These are phyloP conservation scores for Paramecium bursaria DNA, from an alignment of 73 alveolate genomes.

Conservation along the genomic window DNA sequence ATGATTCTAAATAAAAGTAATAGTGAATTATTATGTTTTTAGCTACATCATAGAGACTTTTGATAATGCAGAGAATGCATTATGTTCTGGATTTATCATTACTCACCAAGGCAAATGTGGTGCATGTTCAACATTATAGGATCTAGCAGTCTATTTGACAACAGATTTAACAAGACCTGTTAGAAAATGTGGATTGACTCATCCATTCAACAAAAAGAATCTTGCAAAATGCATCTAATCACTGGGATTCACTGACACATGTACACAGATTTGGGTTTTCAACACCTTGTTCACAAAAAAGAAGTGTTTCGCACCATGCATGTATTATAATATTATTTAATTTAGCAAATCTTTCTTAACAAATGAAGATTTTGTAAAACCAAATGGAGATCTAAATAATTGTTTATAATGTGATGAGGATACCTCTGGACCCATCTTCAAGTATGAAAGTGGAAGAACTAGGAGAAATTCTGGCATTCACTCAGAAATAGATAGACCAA, in stretches of 20 bases:
- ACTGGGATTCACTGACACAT: conserved; percentile 66
- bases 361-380: conserved; percentile 61
- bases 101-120: conserved; percentile 75
- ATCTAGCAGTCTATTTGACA: conserved; percentile 66
- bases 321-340: conserved; percentile 15
- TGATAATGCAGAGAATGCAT: conserved; percentile 30
- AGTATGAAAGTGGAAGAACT: conserved; percentile 75
- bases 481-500: conserved; percentile 69
- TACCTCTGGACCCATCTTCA: conserved; percentile 74
- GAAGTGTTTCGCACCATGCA: conserved; percentile 68
- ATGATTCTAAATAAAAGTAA: not conserved
- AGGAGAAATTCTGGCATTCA: conserved; percentile 73
- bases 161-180: conserved; percentile 70
- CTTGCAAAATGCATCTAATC: conserved; percentile 40
- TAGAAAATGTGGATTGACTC: conserved; percentile 69
- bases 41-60: conserved; percentile 54
- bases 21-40: not conserved
- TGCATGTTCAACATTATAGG: conserved; percentile 69
- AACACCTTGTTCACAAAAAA: conserved; percentile 66
- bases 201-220: conserved; percentile 1
- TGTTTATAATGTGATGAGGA: conserved; percentile 75
- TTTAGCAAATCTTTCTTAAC: conserved; percentile 50
- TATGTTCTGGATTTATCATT: conserved; percentile 42
- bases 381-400: conserved; percentile 68
- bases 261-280: conserved; percentile 67